Conservation (phyloP, 2,329 filamentous ascomycete genomes). For the Escovopsis sp. region DNA sequence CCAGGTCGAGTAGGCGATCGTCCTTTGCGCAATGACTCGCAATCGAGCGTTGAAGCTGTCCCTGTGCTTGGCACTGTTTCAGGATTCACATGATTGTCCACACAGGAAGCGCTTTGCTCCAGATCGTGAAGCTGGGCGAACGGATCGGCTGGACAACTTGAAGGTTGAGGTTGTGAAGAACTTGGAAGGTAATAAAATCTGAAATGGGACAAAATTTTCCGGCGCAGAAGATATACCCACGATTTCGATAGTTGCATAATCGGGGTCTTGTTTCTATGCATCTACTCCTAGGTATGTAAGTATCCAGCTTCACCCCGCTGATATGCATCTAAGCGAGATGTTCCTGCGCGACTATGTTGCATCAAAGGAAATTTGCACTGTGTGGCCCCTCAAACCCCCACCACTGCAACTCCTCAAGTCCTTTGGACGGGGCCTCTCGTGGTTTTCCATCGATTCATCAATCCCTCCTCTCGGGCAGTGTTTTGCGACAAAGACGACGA, state of each 20-base stretch:
- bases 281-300: constrained; percentile 11
- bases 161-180: background rate
- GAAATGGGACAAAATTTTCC: background rate
- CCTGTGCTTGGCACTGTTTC: too few species aligned
- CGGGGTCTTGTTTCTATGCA: constrained; percentile 12
- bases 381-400: constrained; percentile 16
- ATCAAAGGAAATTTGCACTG: constrained; percentile 18
- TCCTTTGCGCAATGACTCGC: too few species aligned
- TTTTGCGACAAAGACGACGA: too few species aligned
- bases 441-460: background rate
- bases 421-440: constrained; percentile 4
- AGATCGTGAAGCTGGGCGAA: too few species aligned
- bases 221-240: constrained; percentile 1
- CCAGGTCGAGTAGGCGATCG: too few species aligned
- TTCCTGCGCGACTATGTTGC: constrained; percentile 8
- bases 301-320: background rate
- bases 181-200: background rate
- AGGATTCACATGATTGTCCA: too few species aligned
- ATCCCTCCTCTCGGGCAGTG: too few species aligned
- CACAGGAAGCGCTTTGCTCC: too few species aligned
- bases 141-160: background rate
- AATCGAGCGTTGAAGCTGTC: too few species aligned
- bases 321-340: constrained; percentile 3
- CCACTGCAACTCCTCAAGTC: constrained; percentile 12
- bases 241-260: constrained; percentile 7